Evolutionary conservation across 148 eudicot species (phyloP).

Genomic region (Persicaria maculosa): DNA sequence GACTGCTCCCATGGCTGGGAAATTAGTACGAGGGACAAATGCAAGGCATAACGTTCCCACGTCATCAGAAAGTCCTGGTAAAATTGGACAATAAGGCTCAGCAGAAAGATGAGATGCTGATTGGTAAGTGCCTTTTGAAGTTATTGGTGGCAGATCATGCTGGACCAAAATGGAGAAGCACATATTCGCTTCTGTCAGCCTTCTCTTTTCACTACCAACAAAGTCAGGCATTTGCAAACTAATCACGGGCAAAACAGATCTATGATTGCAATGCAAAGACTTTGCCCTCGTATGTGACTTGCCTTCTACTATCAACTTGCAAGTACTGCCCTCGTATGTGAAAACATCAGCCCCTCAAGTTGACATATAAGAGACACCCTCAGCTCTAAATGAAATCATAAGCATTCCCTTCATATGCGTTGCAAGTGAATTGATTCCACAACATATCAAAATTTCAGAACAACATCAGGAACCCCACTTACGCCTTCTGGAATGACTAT

Average conservation of each 20-base stretch:
- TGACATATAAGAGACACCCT: too few species aligned
- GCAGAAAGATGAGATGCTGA: constrained; percentile 18
- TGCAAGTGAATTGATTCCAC: too few species aligned
- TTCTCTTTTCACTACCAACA: constrained; percentile 35
- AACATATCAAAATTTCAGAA: too few species aligned
- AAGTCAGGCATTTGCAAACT: constrained; percentile 43
- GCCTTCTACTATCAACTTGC: too few species aligned
- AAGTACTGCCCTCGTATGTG: too few species aligned
- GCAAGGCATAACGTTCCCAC: constrained; percentile 79
- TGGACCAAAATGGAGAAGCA: constrained; percentile 34
- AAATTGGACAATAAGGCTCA: constrained; percentile 41
- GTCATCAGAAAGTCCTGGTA: constrained; percentile 89
- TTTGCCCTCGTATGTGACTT: too few species aligned
- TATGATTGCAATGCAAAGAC: constrained; percentile 14
- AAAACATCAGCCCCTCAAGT: too few species aligned
- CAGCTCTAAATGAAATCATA: too few species aligned
- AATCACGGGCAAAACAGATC: constrained; percentile 13
- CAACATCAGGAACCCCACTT: too few species aligned
- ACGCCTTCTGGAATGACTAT: too few species aligned
- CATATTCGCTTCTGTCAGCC: constrained; percentile 35
- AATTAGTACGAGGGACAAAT: constrained; percentile 60
- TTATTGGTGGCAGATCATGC: constrained; percentile 23
- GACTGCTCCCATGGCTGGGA: constrained; percentile 71
- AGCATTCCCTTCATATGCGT: too few species aligned
- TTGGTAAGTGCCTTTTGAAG: constrained; percentile 25